phyloP scores from a whole-genome alignment of 352 stramenopile species.

The Hyaloperonospora arabidopsidis region DNA sequence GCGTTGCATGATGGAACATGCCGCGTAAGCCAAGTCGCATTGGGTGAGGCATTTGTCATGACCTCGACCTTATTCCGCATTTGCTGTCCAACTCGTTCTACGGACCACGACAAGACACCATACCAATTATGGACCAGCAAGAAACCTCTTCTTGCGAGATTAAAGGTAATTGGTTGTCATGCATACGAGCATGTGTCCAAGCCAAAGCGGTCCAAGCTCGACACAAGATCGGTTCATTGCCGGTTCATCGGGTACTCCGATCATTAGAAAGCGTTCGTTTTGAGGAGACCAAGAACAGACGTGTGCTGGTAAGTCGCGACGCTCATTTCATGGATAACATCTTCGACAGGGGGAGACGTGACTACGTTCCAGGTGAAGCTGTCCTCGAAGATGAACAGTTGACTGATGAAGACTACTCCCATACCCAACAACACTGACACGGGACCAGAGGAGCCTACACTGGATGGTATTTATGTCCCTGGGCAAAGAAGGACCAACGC shows the following conservation, averaged over 20 bases:
- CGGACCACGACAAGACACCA: not conserved
- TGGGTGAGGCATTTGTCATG: not conserved
- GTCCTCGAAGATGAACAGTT: not conserved
- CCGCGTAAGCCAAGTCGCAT: not conserved
- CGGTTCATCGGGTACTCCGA: not conserved
- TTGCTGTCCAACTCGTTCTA: not conserved
- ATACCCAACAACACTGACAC: not conserved
- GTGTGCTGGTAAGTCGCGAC: conserved; percentile 9
- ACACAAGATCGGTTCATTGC: not conserved
- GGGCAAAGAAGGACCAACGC: too few relatives aligned
- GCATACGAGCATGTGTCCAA: not conserved
- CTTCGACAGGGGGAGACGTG: not conserved
- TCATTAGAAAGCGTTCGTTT: not conserved
- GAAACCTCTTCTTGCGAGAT: not conserved
- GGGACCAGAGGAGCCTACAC: not conserved
- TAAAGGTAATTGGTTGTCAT: not conserved
- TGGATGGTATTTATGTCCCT: too few relatives aligned
- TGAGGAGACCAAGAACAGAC: conserved; percentile 1
- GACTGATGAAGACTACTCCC: not conserved
- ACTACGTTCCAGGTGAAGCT: not conserved
- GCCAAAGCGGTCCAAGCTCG: not conserved
- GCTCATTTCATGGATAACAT: conserved; percentile 1
- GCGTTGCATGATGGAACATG: not conserved
- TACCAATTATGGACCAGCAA: not conserved
- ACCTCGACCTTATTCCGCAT: not conserved